Evolutionary conservation across 768 basidiomycete species (phyloP).

Genomic region (Tephrocybe sp.): DNA sequence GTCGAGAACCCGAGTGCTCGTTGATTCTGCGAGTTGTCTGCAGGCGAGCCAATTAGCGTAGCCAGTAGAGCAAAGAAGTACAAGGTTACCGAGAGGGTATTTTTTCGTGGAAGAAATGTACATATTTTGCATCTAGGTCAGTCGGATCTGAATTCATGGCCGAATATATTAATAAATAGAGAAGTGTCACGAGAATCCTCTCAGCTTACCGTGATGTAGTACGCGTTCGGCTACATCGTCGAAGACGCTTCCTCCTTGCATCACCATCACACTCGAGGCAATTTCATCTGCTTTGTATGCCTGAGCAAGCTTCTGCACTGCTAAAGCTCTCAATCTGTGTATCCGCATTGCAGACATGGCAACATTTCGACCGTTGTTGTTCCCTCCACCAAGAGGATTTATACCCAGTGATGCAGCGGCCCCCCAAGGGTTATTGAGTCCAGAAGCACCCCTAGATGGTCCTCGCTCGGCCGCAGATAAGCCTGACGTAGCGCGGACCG

Average conservation of each 20-base stretch:
- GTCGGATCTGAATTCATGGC: conserved; percentile 58
- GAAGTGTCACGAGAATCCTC: background rate
- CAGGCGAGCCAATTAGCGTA: conserved; percentile 4
- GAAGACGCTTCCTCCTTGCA: conserved; percentile 91
- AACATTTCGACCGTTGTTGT: conserved; percentile 63
- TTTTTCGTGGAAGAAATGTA: conserved; percentile 94
- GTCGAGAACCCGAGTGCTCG: conserved; percentile 74
- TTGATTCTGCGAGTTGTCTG: conserved; percentile 85
- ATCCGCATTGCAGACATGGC: conserved; percentile 85
- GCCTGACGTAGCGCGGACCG: conserved; percentile 84
- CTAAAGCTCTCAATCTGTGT: conserved; percentile 74
- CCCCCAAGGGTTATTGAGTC: conserved; percentile 53
- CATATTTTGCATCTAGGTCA: conserved; percentile 80
- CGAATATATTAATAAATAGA: background rate
- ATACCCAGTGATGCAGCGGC: conserved; percentile 62
- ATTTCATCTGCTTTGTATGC: conserved; percentile 89
- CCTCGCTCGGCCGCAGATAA: conserved; percentile 72
- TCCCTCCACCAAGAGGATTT: conserved; percentile 49
- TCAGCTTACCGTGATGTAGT: conserved; percentile 51
- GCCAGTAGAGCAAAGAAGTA: conserved; percentile 3
- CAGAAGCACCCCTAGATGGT: conserved; percentile 51
- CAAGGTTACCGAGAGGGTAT: conserved; percentile 76
- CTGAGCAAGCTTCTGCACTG: conserved; percentile 82
- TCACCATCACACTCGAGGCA: conserved; percentile 90
- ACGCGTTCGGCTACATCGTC: conserved; percentile 91